Evolutionary conservation across 148 eudicot genomes (phyloP), one percentile per base, ranked within the genome.

Genomic region (Cornus controversa): DNA sequence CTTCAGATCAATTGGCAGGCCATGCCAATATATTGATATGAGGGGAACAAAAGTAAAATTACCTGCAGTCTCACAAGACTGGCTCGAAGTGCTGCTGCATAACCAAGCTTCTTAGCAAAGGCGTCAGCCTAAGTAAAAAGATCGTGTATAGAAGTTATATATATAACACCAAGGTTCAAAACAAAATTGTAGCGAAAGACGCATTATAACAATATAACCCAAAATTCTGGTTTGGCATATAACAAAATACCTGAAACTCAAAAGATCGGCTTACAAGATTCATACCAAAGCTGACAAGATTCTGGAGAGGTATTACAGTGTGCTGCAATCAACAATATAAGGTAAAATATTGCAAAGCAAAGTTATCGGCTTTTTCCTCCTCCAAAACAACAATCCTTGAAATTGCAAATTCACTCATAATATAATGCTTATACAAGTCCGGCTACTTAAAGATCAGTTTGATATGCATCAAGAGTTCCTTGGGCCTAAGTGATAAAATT

Each of bases 1-100:
- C n/a, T n/a, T 31, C 34, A 31, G 4, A 31, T 31, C 34, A 31
- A 31, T 0, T 31, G 34, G 34, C 34, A 31, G 34, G 4, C 34
- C 34, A 31, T 31, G 34, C 34, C 34, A 31, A 31, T 31, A 31
- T 31, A 31, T 31, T 31, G 34, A 31, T 31, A 31, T 31, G 34
- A 31, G 34, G 34, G 34, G 34, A 50, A 50, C 18, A 50, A 50
- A 16, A 14, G 1, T 40, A 11, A 50, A 71, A 15, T 57, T 74
- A 91, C 99, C 98, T 96, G 99, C 74, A 96, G 78, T 78, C 90
- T 96, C 60, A 96, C 97, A 77, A 96, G 98, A 71, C 92, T 98
- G n/a, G 92, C 93, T 76, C 93, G 86, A 78, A 96, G 99, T 69
- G 91, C 85, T 40, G 78, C 54, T 47, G 90, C 83, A 85, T 93